Conservation (phyloP, 108 stramenopile species). For the Discostella stelligeroides region DNA sequence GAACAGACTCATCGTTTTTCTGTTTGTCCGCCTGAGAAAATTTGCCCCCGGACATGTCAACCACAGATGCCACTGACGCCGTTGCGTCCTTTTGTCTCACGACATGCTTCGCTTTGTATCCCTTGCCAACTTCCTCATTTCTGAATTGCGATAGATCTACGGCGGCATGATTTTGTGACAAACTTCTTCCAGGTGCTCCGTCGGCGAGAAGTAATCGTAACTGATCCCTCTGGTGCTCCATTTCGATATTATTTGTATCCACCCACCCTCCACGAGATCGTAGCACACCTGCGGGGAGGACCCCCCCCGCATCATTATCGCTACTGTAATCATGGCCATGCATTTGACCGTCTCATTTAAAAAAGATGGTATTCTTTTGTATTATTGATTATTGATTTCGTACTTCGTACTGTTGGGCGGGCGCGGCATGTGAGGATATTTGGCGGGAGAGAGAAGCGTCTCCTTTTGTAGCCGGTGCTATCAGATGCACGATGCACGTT, state of each 20-base stretch:
- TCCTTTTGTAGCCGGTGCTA: too few relatives aligned
- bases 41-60: constrained; percentile 55
- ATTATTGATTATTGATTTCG: too few relatives aligned
- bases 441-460: too few relatives aligned
- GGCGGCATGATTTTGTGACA: constrained; percentile 38
- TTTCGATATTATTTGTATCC: constrained; percentile 30
- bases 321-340: constrained; percentile 18
- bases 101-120: constrained; percentile 86
- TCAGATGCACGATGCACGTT: too few relatives aligned
- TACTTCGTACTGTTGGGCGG: too few relatives aligned
- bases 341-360: background rate
- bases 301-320: constrained; percentile 22
- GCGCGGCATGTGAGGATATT: too few relatives aligned
- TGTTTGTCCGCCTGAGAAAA: constrained; percentile 19
- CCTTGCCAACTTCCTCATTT: constrained; percentile 77
- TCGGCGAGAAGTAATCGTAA: constrained; percentile 1
- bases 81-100: constrained; percentile 62
- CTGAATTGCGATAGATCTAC: constrained; percentile 80
- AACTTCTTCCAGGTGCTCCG: background rate
- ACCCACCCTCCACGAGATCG: constrained; percentile 29
- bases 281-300: constrained; percentile 20
- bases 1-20: constrained; percentile 1
- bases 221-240: constrained; percentile 42
- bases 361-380: too few relatives aligned
- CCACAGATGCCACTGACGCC: constrained; percentile 8